A percentile compares a stretch with the other conserved stretches of the same genome.
phyloP scores from a whole-genome alignment of 805 yeast species.

The Wickerhamiella dianesei region DNA sequence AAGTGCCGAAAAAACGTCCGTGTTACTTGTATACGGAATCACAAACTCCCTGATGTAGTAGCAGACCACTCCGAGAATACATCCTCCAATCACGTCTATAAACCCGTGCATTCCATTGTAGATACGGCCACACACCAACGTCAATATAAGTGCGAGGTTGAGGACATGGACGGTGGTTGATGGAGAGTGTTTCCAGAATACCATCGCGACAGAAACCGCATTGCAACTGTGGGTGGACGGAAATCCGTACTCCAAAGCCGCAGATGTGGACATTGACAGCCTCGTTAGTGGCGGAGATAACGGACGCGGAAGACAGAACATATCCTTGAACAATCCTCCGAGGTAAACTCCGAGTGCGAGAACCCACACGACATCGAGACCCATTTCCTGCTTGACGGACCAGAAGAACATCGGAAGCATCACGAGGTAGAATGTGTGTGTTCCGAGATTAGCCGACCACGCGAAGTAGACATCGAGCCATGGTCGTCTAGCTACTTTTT shows the following conservation, averaged over 20 bases:
- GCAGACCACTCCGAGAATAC: slow-evolving; percentile 43
- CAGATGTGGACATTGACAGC: slow-evolving; percentile 79
- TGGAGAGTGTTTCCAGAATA: slow-evolving; percentile 22
- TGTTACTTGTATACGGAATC: slow-evolving; percentile 26
- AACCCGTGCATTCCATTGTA: slow-evolving; percentile 98
- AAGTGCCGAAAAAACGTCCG: slow-evolving; percentile 1
- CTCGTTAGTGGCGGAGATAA: slow-evolving; percentile 81
- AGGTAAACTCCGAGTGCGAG: slow-evolving; percentile 43
- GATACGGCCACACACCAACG: slow-evolving; percentile 65
- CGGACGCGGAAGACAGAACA: slow-evolving; percentile 82
- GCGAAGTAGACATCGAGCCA: slow-evolving; percentile 63
- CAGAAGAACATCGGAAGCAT: slow-evolving; percentile 77
- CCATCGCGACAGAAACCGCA: slow-evolving; percentile 67
- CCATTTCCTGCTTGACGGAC: slow-evolving; percentile 49
- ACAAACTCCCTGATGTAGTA: slow-evolving; percentile 30
- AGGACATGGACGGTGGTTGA: slow-evolving; percentile 5
- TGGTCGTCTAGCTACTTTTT: slow-evolving; percentile 35
- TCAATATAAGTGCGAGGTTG: slow-evolving; percentile 37
- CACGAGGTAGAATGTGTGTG: slow-evolving; percentile 86
- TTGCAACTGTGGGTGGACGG: slow-evolving; percentile 93
- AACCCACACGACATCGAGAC: slow-evolving; percentile 53
- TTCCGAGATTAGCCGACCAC: slow-evolving; percentile 76
- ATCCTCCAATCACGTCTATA: slow-evolving; percentile 58
- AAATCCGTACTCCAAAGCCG: slow-evolving; percentile 87
- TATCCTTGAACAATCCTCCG: slow-evolving; percentile 70